These are phyloP conservation scores for Candida silvicultrix DNA, from an alignment of 805 yeast genomes.

Conservation along the genomic window DNA sequence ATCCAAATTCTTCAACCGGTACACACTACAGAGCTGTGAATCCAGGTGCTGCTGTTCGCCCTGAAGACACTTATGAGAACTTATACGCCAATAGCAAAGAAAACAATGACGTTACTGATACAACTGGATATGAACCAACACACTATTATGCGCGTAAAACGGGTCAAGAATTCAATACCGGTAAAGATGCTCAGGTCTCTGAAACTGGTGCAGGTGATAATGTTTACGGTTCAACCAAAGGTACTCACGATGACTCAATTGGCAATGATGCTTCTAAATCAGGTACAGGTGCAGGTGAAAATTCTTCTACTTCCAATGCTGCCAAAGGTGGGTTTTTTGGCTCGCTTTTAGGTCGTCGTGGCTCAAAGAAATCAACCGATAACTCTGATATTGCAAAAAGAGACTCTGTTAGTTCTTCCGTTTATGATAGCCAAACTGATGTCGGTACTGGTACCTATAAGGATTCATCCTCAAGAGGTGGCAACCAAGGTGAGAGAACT, in stretches of 20 bases:
- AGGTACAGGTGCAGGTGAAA: background rate
- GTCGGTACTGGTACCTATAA: conserved; percentile 1
- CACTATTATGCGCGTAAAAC: conserved; percentile 10
- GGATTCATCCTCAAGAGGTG: background rate
- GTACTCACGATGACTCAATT: background rate
- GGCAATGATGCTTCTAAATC: background rate
- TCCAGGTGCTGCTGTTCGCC: conserved; percentile 12
- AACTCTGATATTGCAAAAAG: background rate
- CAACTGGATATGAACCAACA: conserved; percentile 16
- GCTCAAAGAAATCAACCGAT: background rate
- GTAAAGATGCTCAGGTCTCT: background rate
- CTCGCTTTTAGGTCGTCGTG: background rate
- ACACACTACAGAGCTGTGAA: background rate
- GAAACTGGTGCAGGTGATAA: background rate
- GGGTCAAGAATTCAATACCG: background rate
- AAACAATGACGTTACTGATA: conserved; percentile 9
- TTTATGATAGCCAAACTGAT: conserved; percentile 1
- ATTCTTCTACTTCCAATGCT: background rate
- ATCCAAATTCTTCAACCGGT: background rate
- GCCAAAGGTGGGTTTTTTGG: background rate
- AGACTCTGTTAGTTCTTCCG: conserved; percentile 2
- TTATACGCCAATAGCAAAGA: conserved; percentile 2
- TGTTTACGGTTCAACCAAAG: background rate
- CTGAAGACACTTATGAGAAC: conserved; percentile 13
- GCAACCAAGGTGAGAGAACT: background rate